A percentile compares a stretch with the other conserved stretches of the same genome.
These are phyloP conservation scores for Furcasterigmium sp. DNA, from an alignment of 2,329 filamentous ascomycete species.

Conservation along the genomic window DNA sequence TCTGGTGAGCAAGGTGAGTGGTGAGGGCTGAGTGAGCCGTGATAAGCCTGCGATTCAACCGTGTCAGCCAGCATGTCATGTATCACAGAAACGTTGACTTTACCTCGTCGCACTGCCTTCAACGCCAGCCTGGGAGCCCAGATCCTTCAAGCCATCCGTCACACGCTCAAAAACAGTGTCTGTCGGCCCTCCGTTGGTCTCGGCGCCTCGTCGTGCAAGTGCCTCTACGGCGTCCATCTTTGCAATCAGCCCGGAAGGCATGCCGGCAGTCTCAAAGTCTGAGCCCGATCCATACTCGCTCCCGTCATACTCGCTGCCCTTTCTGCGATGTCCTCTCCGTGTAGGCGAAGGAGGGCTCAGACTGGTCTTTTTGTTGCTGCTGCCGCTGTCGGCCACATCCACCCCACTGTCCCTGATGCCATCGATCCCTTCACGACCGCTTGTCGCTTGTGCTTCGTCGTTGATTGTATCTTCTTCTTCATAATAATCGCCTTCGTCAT, in stretches of 20 bases:
- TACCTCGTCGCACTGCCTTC: slow-evolving; percentile 69
- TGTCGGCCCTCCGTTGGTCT: slow-evolving; percentile 57
- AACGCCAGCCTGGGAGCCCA: slow-evolving; percentile 68
- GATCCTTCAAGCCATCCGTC: slow-evolving; percentile 62
- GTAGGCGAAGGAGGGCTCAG: slow-evolving; percentile 39
- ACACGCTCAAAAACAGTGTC: slow-evolving; percentile 66
- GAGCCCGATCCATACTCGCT: slow-evolving; percentile 71
- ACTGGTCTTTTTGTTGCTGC: slow-evolving; percentile 23
- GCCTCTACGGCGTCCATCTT: slow-evolving; percentile 70
- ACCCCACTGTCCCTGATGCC: slow-evolving; percentile 35
- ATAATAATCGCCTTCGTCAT: slow-evolving; percentile 51
- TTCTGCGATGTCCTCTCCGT: slow-evolving; percentile 43
- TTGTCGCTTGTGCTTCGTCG: slow-evolving; percentile 17
- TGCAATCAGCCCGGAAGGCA: slow-evolving; percentile 60
- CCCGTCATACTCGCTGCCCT: slow-evolving; percentile 60
- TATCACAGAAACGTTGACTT: slow-evolving; percentile 14
- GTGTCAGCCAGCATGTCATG: slow-evolving; percentile 1
- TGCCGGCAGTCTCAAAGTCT: slow-evolving; percentile 63
- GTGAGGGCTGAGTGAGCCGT: slow-evolving; percentile 71
- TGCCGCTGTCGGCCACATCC: slow-evolving; percentile 23
- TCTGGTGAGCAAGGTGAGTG: slow-evolving; percentile 70
- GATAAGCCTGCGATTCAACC: slow-evolving; percentile 51
- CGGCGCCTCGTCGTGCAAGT: slow-evolving; percentile 59
- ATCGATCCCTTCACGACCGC: slow-evolving; percentile 18
- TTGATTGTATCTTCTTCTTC: slow-evolving; percentile 25